Evolutionary conservation across 805 yeast species (phyloP), one percentile per base, ranked within the genome.

Genomic region (Candida pseudofarinosa): DNA sequence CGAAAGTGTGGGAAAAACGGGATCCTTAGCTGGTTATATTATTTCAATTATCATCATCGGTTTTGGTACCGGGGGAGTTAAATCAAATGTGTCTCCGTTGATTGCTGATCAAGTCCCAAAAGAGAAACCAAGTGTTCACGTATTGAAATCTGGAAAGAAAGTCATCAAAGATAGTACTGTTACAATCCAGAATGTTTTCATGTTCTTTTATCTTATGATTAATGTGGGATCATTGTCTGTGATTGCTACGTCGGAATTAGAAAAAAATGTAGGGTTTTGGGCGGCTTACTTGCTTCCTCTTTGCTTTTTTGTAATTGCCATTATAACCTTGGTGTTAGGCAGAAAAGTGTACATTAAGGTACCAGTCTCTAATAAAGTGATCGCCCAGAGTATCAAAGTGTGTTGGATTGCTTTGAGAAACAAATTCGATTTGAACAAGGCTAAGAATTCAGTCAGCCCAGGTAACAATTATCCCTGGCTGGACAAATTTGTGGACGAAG

Each of bases 41-140:
- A 68, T 71, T 35, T 73, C 79, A 26, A 74, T 80, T 63, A 63
- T 80, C 45, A 62, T 80, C 41, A 77, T 86, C 53, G 91, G 91
- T 51, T 52, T 83, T 33, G 91, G 88, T 33, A 82, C 93, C 26
- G 93, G 93, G 56, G 83, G 88, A 52, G 86, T 86, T 58, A 86
- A 86, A 60, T 73, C 89, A 33, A 85, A 85, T 54, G 80, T 85
- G 23, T 78, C 88, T 4, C 84, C 85, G 15, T 71, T 86, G 58
- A 80, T 86, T 58, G 90, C 88, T 37, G 86, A 80, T 77, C 73
- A 67, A 57, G 56, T 69, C 46, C 73, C 72, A 43, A 67, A 67
- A 47, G 65, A 67, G 33, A 58, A 58, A 47, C 73, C 74, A 17
- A 43, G 57, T 28, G 65, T 69, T 46, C 65, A 57, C 49, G 63